These are phyloP conservation scores for Sanghuangporus sanghuang DNA, from an alignment of 1,284 basidiomycete genomes.

Conservation along the genomic window DNA sequence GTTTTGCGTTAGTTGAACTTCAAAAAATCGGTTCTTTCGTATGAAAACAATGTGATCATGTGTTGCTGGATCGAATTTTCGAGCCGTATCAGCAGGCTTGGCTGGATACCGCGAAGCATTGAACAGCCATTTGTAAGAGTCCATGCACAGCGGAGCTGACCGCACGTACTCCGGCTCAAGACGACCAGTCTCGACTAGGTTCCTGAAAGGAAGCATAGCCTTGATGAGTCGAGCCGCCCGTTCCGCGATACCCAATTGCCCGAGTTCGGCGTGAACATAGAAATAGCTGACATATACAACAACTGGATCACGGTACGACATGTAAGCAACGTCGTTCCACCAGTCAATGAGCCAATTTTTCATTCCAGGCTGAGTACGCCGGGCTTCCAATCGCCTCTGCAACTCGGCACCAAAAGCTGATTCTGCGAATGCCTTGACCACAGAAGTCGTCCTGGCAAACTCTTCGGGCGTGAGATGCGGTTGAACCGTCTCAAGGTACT, in stretches of 20 bases:
- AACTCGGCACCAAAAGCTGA: constrained; percentile 70
- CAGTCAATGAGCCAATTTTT: constrained; percentile 92
- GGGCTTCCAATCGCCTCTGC: constrained; percentile 75
- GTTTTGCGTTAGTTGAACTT: constrained; percentile 62
- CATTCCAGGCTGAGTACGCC: constrained; percentile 56
- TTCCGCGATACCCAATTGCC: constrained; percentile 48
- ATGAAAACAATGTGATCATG: constrained; percentile 91
- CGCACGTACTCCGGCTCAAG: constrained; percentile 91
- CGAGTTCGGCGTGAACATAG: constrained; percentile 77
- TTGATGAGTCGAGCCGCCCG: constrained; percentile 81
- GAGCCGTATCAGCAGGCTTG: constrained; percentile 79
- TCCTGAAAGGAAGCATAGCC: constrained; percentile 79
- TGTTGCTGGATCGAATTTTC: constrained; percentile 70
- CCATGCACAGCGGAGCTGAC: constrained; percentile 84
- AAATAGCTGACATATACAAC: constrained; percentile 96
- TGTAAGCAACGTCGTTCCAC: constrained; percentile 95
- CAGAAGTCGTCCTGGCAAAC: constrained; percentile 52
- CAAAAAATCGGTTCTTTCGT: constrained; percentile 88
- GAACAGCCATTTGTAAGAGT: constrained; percentile 96
- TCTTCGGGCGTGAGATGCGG: constrained; percentile 68
- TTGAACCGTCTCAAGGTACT: constrained; percentile 81
- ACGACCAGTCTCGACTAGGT: constrained; percentile 74
- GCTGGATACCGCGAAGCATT: constrained; percentile 86
- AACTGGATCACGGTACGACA: constrained; percentile 84
- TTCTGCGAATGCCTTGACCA: constrained; percentile 66